Evolutionary conservation across 768 basidiomycete species (phyloP).

Genomic region (Tricholomella constricta): DNA sequence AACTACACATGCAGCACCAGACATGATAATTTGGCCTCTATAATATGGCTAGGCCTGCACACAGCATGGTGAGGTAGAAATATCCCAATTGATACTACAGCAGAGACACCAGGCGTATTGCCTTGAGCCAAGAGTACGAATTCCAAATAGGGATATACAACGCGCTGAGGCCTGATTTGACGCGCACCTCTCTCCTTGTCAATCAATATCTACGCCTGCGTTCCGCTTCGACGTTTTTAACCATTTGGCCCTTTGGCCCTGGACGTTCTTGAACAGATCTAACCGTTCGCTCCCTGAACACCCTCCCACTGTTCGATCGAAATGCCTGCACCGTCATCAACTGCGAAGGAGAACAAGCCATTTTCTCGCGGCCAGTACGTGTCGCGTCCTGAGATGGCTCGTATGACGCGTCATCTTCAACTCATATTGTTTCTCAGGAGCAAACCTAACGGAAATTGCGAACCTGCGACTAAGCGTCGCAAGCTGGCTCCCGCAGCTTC

Average conservation of each 20-base stretch:
- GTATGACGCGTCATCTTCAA: conserved; percentile 21
- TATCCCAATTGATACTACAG: too few relatives aligned
- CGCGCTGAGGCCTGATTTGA: conserved; percentile 13
- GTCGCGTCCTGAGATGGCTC: neutral
- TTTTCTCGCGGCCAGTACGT: conserved; percentile 34
- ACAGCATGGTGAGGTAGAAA: too few relatives aligned
- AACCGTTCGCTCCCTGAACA: neutral
- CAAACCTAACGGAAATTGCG: conserved; percentile 26
- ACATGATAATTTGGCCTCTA: too few relatives aligned
- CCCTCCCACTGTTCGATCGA: neutral
- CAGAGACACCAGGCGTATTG: too few relatives aligned
- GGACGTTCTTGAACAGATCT: too few relatives aligned
- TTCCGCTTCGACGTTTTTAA: neutral
- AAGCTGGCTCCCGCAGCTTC: conserved; percentile 46
- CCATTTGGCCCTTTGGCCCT: neutral
- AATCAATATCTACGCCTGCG: neutral
- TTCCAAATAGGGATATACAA: conserved; percentile 17
- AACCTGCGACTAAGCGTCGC: conserved; percentile 55
- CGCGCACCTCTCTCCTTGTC: neutral
- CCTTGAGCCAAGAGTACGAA: too few relatives aligned
- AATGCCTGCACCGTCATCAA: conserved; percentile 17
- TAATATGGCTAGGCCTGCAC: too few relatives aligned
- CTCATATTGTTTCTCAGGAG: conserved; percentile 18
- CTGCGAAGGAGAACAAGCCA: conserved; percentile 32
- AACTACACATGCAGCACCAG: too few relatives aligned